These are phyloP conservation scores for Acacia acuminata DNA, from an alignment of 306 rosid genomes.

Conservation along the genomic window DNA sequence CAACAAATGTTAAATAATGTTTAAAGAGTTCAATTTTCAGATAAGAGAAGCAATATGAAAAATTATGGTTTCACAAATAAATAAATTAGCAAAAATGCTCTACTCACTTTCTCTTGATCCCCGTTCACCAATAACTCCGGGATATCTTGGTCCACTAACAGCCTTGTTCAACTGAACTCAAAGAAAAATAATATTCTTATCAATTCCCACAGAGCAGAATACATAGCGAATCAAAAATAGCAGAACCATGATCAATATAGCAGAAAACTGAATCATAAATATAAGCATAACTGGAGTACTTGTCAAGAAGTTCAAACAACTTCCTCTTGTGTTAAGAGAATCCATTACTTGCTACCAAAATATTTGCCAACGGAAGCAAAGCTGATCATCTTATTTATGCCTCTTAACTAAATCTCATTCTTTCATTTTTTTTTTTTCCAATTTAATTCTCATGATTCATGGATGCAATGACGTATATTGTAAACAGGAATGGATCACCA, in stretches of 20 bases:
- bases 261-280: slow-evolving; percentile 21
- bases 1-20: slow-evolving; percentile 7
- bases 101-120: slow-evolving; percentile 97
- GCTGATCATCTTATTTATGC: background rate
- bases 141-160: slow-evolving; percentile 89
- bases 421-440: background rate
- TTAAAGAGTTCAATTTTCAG: background rate
- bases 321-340: background rate
- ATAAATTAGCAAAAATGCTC: slow-evolving; percentile 7
- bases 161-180: slow-evolving; percentile 79
- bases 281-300: background rate
- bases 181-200: slow-evolving; percentile 22
- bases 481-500: background rate
- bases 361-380: background rate
- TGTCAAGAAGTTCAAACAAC: slow-evolving; percentile 26
- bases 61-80: background rate
- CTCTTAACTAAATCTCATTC: slow-evolving; percentile 1
- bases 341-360: slow-evolving; percentile 17
- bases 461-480: background rate
- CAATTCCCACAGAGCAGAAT: slow-evolving; percentile 28
- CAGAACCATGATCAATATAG: slow-evolving; percentile 18
- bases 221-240: slow-evolving; percentile 4
- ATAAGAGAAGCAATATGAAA: slow-evolving; percentile 13
- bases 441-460: background rate
- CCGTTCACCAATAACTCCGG: slow-evolving; percentile 93